phyloP scores from a whole-genome alignment of 805 yeast species.

The Yarrowia osloensis region DNA sequence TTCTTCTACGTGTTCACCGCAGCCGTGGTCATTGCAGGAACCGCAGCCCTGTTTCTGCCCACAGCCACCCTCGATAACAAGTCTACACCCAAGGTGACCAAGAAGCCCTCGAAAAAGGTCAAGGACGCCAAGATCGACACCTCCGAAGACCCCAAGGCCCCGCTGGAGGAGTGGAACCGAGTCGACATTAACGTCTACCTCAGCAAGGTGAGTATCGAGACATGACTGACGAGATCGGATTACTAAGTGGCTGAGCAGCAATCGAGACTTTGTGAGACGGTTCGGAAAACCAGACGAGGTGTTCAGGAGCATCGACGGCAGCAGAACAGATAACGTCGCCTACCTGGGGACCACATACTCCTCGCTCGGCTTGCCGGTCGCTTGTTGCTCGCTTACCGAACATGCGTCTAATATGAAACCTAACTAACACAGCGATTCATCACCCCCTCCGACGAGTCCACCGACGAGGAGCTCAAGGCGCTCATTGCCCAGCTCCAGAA shows the following conservation, averaged over 20 bases:
- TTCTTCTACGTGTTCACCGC: conserved; percentile 15
- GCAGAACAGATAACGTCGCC: too few species aligned
- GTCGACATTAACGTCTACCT: conserved; percentile 18
- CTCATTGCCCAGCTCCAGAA: conserved; percentile 26
- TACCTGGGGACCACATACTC: too few species aligned
- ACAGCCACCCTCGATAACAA: conserved; percentile 24
- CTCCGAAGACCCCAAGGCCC: conserved; percentile 24
- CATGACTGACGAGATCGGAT: not conserved
- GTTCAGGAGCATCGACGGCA: not conserved
- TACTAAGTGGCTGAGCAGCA: too few species aligned
- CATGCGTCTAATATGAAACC: conserved; percentile 6
- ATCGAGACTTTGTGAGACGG: too few species aligned
- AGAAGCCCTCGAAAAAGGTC: conserved; percentile 17
- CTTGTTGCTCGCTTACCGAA: not conserved
- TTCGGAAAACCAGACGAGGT: too few species aligned
- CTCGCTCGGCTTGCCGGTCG: not conserved
- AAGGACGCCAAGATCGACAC: conserved; percentile 14
- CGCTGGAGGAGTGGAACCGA: conserved; percentile 23
- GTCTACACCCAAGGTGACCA: conserved; percentile 24
- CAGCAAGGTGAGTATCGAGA: conserved; percentile 20
- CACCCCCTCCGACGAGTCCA: conserved; percentile 27
- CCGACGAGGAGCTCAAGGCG: conserved; percentile 25
- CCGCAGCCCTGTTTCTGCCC: conserved; percentile 24
- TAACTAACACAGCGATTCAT: conserved; percentile 27
- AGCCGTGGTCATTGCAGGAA: conserved; percentile 19